Conservation (phyloP, 2,329 filamentous ascomycete species). For the Pseudogymnoascus sp. region DNA sequence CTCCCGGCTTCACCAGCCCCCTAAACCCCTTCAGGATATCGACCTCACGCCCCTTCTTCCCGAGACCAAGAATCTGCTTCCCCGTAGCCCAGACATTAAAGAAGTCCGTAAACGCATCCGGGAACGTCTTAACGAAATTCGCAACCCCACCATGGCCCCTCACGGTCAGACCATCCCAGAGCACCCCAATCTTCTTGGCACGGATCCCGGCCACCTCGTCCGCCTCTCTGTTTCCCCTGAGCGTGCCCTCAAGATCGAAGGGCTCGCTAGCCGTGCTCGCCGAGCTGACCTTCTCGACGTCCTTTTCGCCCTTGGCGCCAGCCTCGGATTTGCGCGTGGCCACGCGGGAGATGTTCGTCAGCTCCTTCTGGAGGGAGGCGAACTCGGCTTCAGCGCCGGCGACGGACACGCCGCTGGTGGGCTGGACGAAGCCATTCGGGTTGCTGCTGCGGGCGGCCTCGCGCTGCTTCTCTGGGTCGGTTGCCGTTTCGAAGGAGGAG, state of each 20-base stretch:
- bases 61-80: slow-evolving; percentile 44
- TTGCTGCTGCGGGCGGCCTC: slow-evolving; percentile 40
- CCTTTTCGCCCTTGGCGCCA: slow-evolving; percentile 37
- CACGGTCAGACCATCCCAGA: slow-evolving; percentile 72
- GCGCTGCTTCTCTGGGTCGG: slow-evolving; percentile 15
- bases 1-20: slow-evolving; percentile 64
- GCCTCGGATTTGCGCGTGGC: slow-evolving; percentile 41
- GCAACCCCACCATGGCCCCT: slow-evolving; percentile 66
- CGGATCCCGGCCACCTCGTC: slow-evolving; percentile 73
- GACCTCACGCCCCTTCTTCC: slow-evolving; percentile 50
- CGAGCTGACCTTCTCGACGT: slow-evolving; percentile 52
- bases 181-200: slow-evolving; percentile 70
- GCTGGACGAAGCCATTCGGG: slow-evolving; percentile 40
- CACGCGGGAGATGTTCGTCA: slow-evolving; percentile 48
- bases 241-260: slow-evolving; percentile 69
- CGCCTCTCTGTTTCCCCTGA: slow-evolving; percentile 64
- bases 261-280: slow-evolving; percentile 40
- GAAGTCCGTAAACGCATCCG: slow-evolving; percentile 56
- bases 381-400: slow-evolving; percentile 65
- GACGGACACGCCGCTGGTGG: slow-evolving; percentile 50
- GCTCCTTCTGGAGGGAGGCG: slow-evolving; percentile 55
- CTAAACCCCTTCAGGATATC: slow-evolving; percentile 59
- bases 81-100: slow-evolving; percentile 51
- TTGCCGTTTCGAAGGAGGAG: slow-evolving; percentile 2
- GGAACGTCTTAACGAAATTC: slow-evolving; percentile 67